Evolutionary conservation across 306 rosid genomes (phyloP).

Genomic region (Pyrus bretschneideri): DNA sequence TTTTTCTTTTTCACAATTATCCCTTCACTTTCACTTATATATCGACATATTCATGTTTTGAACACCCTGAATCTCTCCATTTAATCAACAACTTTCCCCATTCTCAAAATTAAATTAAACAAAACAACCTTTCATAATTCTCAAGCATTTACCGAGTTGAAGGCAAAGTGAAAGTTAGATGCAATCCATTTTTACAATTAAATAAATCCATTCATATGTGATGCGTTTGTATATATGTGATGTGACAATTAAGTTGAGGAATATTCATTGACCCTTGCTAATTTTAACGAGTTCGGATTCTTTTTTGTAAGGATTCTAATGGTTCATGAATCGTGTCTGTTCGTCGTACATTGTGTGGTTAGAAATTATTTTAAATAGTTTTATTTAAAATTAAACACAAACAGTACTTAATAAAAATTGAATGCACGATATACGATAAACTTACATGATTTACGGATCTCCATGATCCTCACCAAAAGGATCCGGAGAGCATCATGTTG

Average conservation of each 20-base stretch:
- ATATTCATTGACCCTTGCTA: neutral
- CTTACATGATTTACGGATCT: accelerated
- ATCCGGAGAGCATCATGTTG: too few relatives aligned
- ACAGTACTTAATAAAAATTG: accelerated
- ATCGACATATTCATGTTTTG: too few relatives aligned
- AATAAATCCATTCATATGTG: neutral
- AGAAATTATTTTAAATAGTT: too few relatives aligned
- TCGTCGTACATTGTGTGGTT: too few relatives aligned
- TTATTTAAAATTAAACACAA: too few relatives aligned
- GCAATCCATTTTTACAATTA: neutral
- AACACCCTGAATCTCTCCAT: too few relatives aligned
- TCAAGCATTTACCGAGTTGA: neutral
- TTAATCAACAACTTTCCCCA: neutral
- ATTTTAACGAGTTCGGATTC: too few relatives aligned
- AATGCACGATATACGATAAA: accelerated
- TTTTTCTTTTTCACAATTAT: too few relatives aligned
- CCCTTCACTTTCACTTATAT: too few relatives aligned
- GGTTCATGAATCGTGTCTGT: too few relatives aligned
- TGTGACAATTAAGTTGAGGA: neutral
- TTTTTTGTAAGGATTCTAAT: too few relatives aligned
- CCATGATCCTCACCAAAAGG: too few relatives aligned
- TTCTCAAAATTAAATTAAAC: neutral
- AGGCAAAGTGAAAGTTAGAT: neutral
- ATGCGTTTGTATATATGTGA: neutral
- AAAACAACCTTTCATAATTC: neutral